Evolutionary conservation across 768 basidiomycete genomes (phyloP), one percentile per base, ranked within the genome.

Genomic region (Dacryopinax spathularia): DNA sequence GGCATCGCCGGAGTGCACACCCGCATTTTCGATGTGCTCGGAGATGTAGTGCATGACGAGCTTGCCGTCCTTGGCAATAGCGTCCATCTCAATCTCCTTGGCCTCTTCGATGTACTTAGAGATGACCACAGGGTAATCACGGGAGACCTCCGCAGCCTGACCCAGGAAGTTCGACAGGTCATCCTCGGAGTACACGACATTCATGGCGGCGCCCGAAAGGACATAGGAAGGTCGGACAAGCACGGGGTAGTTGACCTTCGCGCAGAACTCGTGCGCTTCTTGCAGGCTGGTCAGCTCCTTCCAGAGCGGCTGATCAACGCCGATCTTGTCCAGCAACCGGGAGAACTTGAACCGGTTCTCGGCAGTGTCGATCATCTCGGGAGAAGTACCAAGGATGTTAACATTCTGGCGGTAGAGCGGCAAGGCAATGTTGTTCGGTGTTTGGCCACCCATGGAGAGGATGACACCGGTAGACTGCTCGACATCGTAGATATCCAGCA

Each of bases 61-160:
- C 79, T 96, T 91, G 22, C 95, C 95, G 71, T 91, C 91, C 75
- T 89, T 89, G 34, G 96, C 96, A 36, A 99, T 85, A 22, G 96
- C 96, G 71, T 99, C 96, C 92, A 99, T 97, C 79, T 99, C 96
- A 68, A 99, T 99, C 77, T 99, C 96, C 80, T 99, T 98, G 33
- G 96, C 96, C 73, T 96, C 91, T 74, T 98, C 95, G 73, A 99
- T 96, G 77, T 96, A 99, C 75, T 99, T 99, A 67, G 91, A 89
- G 75, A 98, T 98, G 69, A 99, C 95, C 66, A 97, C 94, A 1
- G 95, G 95, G 70, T 96, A 90, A 34, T 94, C 91, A 48, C 90
- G 86, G 41, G 96, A 99, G 63, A 99, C 93, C 62, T 90, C 93
- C 22, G 94, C 88, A 20, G 96, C 96, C 76, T 92, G 94, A 0